Conservation (phyloP, 176 grass and related monocot genomes). For the Alopecurus myosuroides region DNA sequence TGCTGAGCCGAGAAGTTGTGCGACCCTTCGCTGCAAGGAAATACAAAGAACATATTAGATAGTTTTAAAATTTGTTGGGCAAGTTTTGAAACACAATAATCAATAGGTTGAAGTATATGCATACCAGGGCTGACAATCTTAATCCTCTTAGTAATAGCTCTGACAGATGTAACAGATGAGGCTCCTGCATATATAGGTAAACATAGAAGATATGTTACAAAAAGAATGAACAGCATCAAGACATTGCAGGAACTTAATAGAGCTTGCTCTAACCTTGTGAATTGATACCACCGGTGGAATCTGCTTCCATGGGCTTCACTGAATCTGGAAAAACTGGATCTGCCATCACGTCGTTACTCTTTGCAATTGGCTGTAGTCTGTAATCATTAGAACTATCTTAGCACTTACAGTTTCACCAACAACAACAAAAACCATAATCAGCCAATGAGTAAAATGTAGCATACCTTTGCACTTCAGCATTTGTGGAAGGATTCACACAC, state of each 20-base stretch:
- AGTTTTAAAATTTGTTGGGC: not conserved
- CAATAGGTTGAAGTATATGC: not conserved
- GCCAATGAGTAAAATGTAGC: not conserved
- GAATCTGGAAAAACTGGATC: constrained; percentile 30
- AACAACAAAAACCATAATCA: not conserved
- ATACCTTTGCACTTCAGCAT: constrained; percentile 57
- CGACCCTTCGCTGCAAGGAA: constrained; percentile 36
- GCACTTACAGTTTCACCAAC: constrained; percentile 13
- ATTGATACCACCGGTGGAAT: constrained; percentile 32
- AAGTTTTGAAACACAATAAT: not conserved
- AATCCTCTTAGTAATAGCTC: constrained; percentile 80
- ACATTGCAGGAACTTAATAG: not conserved
- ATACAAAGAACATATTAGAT: constrained; percentile 5
- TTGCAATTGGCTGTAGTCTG: constrained; percentile 41
- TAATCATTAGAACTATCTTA: constrained; percentile 25
- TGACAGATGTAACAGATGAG: constrained; percentile 66
- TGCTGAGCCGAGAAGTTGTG: not conserved
- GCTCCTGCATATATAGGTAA: constrained; percentile 31
- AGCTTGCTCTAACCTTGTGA: constrained; percentile 44
- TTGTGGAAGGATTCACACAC: constrained; percentile 29
- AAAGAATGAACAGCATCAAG: not conserved
- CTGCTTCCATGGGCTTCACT: constrained; percentile 29
- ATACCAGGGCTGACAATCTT: constrained; percentile 89
- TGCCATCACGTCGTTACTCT: not conserved
- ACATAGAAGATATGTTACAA: constrained; percentile 1